Percentiles rank a stretch among this genome's conserved stretches.
Conservation (phyloP, 352 stramenopile genomes). For the Pythium folliculosum region DNA sequence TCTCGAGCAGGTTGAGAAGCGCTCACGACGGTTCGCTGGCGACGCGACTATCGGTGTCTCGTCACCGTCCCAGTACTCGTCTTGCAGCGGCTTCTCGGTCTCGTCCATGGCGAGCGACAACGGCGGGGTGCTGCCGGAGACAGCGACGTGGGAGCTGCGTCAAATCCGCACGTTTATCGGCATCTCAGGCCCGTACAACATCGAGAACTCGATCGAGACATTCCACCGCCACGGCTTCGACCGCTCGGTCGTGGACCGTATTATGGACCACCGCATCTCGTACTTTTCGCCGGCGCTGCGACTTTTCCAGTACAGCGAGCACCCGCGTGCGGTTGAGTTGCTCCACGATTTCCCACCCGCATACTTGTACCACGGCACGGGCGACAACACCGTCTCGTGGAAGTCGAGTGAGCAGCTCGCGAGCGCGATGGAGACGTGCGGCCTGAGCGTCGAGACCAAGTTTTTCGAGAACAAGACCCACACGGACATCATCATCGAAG, state of each 20-base stretch:
- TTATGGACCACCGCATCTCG: slow-evolving; percentile 74
- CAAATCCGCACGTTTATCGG: slow-evolving; percentile 82
- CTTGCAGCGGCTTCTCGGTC: slow-evolving; percentile 35
- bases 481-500: slow-evolving; percentile 93
- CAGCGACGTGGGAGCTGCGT: slow-evolving; percentile 59
- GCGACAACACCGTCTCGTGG: slow-evolving; percentile 64
- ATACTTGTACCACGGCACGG: slow-evolving; percentile 68
- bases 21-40: slow-evolving; percentile 6
- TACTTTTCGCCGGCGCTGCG: slow-evolving; percentile 60
- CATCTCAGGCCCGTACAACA: slow-evolving; percentile 89
- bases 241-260: slow-evolving; percentile 67
- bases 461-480: slow-evolving; percentile 88
- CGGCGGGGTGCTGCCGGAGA: slow-evolving; percentile 34
- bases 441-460: slow-evolving; percentile 47
- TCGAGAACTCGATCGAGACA: slow-evolving; percentile 66
- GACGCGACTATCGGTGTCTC: slow-evolving; percentile 16
- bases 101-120: slow-evolving; percentile 35
- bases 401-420: slow-evolving; percentile 58
- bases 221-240: slow-evolving; percentile 88
- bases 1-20: slow-evolving; percentile 69
- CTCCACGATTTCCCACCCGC: slow-evolving; percentile 56
- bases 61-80: slow-evolving; percentile 29
- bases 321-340: slow-evolving; percentile 13
- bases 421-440: slow-evolving; percentile 44
- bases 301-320: slow-evolving; percentile 43